A percentile compares a stretch with the other conserved stretches of the same genome.
Evolutionary conservation across 2,329 filamentous ascomycete species (phyloP).

Genomic region (Phialophora chinensis): DNA sequence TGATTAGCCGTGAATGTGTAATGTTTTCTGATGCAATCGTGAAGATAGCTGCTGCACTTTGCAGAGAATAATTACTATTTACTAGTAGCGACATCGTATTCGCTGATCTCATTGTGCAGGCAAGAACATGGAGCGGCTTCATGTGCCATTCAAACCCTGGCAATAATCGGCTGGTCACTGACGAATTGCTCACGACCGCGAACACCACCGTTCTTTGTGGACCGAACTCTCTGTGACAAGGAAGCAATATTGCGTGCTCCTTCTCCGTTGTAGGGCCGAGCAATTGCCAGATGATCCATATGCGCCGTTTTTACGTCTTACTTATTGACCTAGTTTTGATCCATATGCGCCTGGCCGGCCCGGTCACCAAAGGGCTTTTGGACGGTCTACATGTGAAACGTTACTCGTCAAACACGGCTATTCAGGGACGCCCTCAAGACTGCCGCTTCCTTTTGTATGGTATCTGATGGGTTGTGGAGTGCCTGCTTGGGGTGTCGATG

Average conservation of each 20-base stretch:
- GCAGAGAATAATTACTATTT: not conserved
- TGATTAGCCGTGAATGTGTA: not conserved
- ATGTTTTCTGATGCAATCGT: conserved; percentile 17
- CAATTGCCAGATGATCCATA: not conserved
- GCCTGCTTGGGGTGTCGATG: not conserved
- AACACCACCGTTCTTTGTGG: not conserved
- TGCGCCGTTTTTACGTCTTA: not conserved
- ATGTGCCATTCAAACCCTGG: not conserved
- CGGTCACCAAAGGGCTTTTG: not conserved
- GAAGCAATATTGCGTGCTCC: not conserved
- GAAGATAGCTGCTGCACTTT: not conserved
- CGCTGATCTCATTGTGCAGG: conserved; percentile 1
- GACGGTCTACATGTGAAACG: not conserved
- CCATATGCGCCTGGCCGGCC: not conserved
- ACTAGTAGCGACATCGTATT: not conserved
- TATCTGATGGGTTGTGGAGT: not conserved
- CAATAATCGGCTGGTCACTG: not conserved
- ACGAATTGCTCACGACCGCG: not conserved
- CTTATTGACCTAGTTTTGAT: not conserved
- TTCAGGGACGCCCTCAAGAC: not conserved
- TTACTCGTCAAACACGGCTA: not conserved
- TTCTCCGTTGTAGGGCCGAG: not conserved
- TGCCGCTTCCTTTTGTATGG: not conserved
- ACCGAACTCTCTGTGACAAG: not conserved
- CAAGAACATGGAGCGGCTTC: not conserved